Base-by-base conservation (phyloP, 1,139 yeast species). In the Keqinozyma sinolaborantium region DNA sequence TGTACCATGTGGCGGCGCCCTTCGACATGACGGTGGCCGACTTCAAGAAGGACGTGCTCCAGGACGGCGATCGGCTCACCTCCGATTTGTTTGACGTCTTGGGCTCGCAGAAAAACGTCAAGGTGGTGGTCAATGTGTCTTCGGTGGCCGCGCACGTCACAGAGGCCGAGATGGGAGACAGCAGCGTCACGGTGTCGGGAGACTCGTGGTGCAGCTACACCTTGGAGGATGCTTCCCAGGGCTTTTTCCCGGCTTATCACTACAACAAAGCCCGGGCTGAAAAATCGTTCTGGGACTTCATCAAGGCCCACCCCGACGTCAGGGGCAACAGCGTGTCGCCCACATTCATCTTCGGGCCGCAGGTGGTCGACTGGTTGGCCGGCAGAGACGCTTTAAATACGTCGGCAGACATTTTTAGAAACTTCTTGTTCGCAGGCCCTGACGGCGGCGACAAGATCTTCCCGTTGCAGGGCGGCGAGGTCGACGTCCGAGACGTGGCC, bases 401-500 rank as follows among this genome's bases (percentile, higher is more conserved):
- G 4, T 65, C 74, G 8, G 64, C 60, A 36, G 70, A 67, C 42
- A 31, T 58, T 23, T 50, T 69, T 34, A 44, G 52, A 26, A 23
- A 27, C 13, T 34, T 48, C 11, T 37, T 50, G 16, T 44, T 48
- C 29, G 24, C 41, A 16, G 44, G 43, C 4, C 38, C 45, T 12
- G 31, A 42, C 20, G 46, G 36, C 14, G 25, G 25, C 10, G 42
- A 45, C 18, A 24, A 39, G 23, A 30, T 52, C 16, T 55, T 56
- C 10, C 34, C 35, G 16, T 10, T 26, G 14, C 34, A 28, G 16
- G 56, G 54, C 6, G 42, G 41, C 21, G 52, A 53, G 46, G 59
- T 66, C 24, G 80, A 76, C 42, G 80, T 75, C 2, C 56, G 79
- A 34, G 79, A 76, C 43, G 64, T 72, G 4, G 77, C 80, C n/a